Conservation (phyloP, 306 rosid genomes). For the Cicer bijugum region DNA sequence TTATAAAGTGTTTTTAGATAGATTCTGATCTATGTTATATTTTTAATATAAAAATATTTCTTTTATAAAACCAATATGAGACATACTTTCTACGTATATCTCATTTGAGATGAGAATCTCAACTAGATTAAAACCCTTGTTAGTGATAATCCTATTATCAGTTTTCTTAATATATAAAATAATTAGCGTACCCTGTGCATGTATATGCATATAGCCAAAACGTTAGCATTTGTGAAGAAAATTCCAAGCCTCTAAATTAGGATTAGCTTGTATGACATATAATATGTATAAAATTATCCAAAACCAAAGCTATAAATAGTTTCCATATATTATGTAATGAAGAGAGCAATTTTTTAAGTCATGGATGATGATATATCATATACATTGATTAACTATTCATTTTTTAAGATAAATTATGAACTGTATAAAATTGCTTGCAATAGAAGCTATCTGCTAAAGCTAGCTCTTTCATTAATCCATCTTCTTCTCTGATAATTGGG, state of each 20-base stretch:
- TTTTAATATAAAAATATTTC: no score
- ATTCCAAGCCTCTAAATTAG: no score
- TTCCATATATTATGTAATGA: conserved; percentile 11
- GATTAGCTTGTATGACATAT: no score
- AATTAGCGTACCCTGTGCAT: not conserved
- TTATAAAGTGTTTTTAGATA: no score
- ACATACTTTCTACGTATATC: no score
- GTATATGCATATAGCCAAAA: not conserved
- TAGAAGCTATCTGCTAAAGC: not conserved
- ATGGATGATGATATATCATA: conserved; percentile 28
- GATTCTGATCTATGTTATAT: no score
- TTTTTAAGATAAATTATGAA: conserved; percentile 8
- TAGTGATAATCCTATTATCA: not conserved
- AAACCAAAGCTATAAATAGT: conserved; percentile 27
- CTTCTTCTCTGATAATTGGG: conserved; percentile 48
- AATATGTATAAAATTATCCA: not conserved
- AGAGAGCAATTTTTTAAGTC: conserved; percentile 10
- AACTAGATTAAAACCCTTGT: no score
- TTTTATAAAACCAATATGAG: no score
- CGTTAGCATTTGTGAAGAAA: no score
- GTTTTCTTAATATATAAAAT: not conserved
- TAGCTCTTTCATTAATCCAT: conserved; percentile 25
- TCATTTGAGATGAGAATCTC: no score
- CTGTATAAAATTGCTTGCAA: conserved; percentile 19
- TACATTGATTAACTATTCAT: conserved; percentile 8